These are phyloP conservation scores for Sporothrix euskadiensis DNA, from an alignment of 2,329 filamentous ascomycete species.

Conservation along the genomic window DNA sequence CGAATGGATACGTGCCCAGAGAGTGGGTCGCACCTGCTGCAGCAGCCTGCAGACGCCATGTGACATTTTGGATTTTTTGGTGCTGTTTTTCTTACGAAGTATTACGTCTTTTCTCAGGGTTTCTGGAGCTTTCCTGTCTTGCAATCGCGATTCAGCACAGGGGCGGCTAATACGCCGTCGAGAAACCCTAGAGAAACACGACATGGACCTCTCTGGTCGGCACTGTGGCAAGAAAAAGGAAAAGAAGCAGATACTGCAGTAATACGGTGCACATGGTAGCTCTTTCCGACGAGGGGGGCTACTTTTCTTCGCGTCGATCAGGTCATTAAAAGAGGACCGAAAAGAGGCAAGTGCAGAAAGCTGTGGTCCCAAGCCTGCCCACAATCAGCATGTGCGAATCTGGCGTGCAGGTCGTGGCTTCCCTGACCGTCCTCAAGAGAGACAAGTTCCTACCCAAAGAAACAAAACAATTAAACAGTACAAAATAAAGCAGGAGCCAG, in stretches of 20 bases:
- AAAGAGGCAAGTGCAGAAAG: conserved; percentile 16
- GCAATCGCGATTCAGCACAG: conserved; percentile 13
- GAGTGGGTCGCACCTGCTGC: conserved; percentile 24
- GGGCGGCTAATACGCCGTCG: not conserved
- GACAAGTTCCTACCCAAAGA: not conserved
- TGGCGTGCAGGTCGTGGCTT: conserved; percentile 15
- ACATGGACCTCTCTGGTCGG: not conserved
- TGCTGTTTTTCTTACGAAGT: too few species aligned
- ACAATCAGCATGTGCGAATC: conserved; percentile 12
- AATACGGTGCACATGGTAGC: not conserved
- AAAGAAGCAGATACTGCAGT: not conserved
- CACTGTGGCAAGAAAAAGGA: not conserved
- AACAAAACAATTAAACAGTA: not conserved
- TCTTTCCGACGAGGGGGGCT: conserved; percentile 1
- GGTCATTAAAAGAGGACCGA: conserved; percentile 19
- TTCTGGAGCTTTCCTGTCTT: not conserved
- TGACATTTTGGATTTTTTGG: conserved; percentile 22
- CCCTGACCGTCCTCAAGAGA: not conserved
- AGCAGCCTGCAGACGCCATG: conserved; percentile 27
- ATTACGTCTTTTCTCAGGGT: conserved; percentile 4
- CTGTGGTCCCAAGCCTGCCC: not conserved
- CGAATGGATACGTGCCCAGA: conserved; percentile 14
- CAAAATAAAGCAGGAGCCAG: not conserved
- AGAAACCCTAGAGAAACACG: not conserved
- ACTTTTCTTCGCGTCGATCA: conserved; percentile 19